These are phyloP conservation scores for Cryptosporidium andersoni DNA, from an alignment of 169 alveolate species.

Conservation along the genomic window DNA sequence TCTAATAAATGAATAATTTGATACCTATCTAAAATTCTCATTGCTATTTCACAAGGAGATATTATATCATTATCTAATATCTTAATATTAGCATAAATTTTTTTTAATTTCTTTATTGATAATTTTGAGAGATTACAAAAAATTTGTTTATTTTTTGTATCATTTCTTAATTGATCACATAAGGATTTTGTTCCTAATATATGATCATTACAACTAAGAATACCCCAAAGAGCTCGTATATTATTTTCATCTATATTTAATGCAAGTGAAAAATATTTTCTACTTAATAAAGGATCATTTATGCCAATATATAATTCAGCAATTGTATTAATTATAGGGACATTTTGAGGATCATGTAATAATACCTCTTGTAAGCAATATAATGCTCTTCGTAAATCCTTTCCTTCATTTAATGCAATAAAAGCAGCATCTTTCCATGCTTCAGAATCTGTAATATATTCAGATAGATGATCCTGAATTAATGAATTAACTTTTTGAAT, in stretches of 20 bases:
- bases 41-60: no score
- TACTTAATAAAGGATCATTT: constrained; percentile 9
- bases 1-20: no score
- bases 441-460: constrained; percentile 35
- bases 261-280: constrained; percentile 37
- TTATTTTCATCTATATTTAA: constrained; percentile 18
- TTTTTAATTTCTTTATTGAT: no score
- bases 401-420: not conserved
- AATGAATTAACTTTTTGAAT: not conserved
- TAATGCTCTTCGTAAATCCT: constrained; percentile 19
- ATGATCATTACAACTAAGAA: constrained; percentile 3
- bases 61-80: no score
- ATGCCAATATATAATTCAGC: constrained; percentile 42
- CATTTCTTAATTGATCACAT: no score
- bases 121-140: no score
- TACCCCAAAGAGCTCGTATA: constrained; percentile 67
- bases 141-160: no score
- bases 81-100: no score
- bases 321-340: constrained; percentile 29
- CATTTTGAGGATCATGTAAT: constrained; percentile 60
- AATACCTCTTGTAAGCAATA: constrained; percentile 54
- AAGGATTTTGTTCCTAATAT: not conserved
- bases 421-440: constrained; percentile 52
- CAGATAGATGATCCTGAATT: constrained; percentile 39
- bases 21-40: no score